phyloP scores from a whole-genome alignment of 1,139 yeast genomes.

The Taphrina flavorubra region DNA sequence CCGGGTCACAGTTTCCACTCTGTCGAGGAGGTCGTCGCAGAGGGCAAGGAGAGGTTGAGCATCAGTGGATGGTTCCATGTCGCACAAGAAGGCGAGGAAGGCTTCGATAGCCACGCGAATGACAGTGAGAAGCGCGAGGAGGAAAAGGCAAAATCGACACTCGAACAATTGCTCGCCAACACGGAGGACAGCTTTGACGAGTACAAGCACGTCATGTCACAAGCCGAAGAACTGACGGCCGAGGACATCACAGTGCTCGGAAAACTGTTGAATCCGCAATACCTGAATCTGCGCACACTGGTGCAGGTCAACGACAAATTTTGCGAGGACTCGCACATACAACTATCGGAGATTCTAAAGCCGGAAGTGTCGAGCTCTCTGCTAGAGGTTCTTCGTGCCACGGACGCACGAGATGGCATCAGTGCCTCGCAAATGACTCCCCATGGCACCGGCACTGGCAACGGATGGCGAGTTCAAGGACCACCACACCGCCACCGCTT shows the following conservation, averaged over 20 bases:
- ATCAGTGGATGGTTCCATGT: slow-evolving; percentile 99
- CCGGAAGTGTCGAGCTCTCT: slow-evolving; percentile 8
- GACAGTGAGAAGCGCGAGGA: slow-evolving; percentile 35
- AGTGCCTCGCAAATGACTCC: slow-evolving; percentile 53
- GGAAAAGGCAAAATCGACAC: slow-evolving; percentile 42
- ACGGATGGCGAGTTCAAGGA: slow-evolving; percentile 83
- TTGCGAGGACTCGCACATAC: slow-evolving; percentile 47
- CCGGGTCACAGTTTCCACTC: slow-evolving; percentile 97
- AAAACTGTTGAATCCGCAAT: slow-evolving; percentile 57
- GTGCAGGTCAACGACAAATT: slow-evolving; percentile 59
- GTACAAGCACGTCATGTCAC: slow-evolving; percentile 71
- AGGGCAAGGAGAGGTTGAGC: slow-evolving; percentile 77
- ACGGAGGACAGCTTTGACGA: slow-evolving; percentile 27
- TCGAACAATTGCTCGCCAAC: slow-evolving; percentile 37
- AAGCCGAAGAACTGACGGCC: slow-evolving; percentile 49
- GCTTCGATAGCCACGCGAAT: slow-evolving; percentile 57
- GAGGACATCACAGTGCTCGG: slow-evolving; percentile 49
- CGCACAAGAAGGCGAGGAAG: slow-evolving; percentile 90
- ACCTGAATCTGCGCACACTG: slow-evolving; percentile 64
- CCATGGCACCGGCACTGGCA: slow-evolving; percentile 63
- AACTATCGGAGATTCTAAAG: slow-evolving; percentile 19
- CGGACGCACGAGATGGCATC: slow-evolving; percentile 51
- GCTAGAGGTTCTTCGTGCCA: slow-evolving; percentile 2
- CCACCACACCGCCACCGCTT: slow-evolving; percentile 94
- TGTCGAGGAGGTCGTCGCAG: slow-evolving; percentile 93